Conservation (phyloP, 2,329 filamentous ascomycete genomes). For the Alternaria ethzedia region DNA sequence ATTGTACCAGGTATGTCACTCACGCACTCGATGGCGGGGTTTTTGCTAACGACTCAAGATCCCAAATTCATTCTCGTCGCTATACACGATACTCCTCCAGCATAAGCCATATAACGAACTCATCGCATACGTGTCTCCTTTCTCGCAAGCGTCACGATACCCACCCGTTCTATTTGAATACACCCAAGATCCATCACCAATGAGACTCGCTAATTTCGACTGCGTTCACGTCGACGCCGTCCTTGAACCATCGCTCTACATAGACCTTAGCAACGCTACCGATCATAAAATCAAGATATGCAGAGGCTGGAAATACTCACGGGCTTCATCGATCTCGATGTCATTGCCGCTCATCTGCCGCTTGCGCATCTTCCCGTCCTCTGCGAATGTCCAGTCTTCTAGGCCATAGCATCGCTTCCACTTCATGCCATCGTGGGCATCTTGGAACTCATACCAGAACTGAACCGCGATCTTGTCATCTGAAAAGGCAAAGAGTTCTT, state of each 20-base stretch:
- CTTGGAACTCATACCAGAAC: conserved; percentile 87
- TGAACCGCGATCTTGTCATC: conserved; percentile 84
- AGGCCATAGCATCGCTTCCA: conserved; percentile 82
- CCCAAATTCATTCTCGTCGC: conserved; percentile 79
- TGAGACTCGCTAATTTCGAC: conserved; percentile 72
- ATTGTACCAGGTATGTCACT: conserved; percentile 68
- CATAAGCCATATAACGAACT: conserved; percentile 48
- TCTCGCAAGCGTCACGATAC: conserved; percentile 31
- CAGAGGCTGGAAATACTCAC: conserved; percentile 15
- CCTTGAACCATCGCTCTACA: conserved; percentile 70
- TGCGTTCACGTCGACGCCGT: conserved; percentile 71
- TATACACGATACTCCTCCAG: conserved; percentile 79
- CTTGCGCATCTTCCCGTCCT: conserved; percentile 74
- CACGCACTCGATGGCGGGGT: neutral
- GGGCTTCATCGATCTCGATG: conserved; percentile 64
- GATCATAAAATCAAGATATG: neutral
- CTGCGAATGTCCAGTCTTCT: conserved; percentile 78
- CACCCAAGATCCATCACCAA: conserved; percentile 55
- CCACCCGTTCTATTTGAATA: conserved; percentile 8
- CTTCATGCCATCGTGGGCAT: conserved; percentile 65
- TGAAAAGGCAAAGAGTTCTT: conserved; percentile 81
- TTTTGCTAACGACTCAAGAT: conserved; percentile 54
- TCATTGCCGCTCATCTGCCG: conserved; percentile 79
- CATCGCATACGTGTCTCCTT: neutral
- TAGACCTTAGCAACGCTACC: conserved; percentile 9